Evolutionary conservation across 352 stramenopile species (phyloP).

Genomic region (Elongisporangium undulatum): DNA sequence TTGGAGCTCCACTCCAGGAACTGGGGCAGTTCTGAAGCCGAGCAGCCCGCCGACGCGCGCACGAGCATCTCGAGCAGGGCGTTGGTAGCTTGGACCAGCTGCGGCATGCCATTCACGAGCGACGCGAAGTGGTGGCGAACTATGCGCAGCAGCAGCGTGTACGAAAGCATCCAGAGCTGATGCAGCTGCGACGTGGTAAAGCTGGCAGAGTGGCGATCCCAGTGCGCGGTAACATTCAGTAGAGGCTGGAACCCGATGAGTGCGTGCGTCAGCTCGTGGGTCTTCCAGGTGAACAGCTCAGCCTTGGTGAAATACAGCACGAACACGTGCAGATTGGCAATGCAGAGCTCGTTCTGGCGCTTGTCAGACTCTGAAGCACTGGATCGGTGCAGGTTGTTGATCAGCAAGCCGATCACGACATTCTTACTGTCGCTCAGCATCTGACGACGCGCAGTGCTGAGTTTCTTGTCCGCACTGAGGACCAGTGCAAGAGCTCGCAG

Average conservation of each 20-base stretch:
- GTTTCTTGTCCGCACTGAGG: conserved; percentile 58
- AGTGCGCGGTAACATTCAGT: conserved; percentile 21
- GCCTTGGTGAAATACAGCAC: conserved; percentile 70
- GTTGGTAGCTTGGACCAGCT: conserved; percentile 65
- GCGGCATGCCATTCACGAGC: conserved; percentile 55
- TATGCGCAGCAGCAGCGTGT: conserved; percentile 70
- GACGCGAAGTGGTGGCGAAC: conserved; percentile 74
- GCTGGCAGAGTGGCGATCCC: conserved; percentile 7
- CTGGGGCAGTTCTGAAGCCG: conserved; percentile 8
- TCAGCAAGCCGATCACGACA: conserved; percentile 31
- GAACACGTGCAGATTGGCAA: conserved; percentile 61
- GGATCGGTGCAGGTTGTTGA: conserved; percentile 39
- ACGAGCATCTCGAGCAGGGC: conserved; percentile 66
- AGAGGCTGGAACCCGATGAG: conserved; percentile 69
- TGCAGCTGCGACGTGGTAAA: conserved; percentile 36
- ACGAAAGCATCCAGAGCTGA: conserved; percentile 73
- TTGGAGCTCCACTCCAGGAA: conserved; percentile 76
- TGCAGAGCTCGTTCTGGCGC: conserved; percentile 5
- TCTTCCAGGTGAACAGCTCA: conserved; percentile 79
- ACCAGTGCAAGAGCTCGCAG: conserved; percentile 51
- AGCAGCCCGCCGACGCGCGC: not conserved
- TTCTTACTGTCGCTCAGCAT: conserved; percentile 52
- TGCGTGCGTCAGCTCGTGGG: conserved; percentile 59
- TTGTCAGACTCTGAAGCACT: conserved; percentile 10
- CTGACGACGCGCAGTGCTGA: conserved; percentile 39